Evolutionary conservation across 129 eudicot genomes (phyloP).

Genomic region (Centella asiatica): DNA sequence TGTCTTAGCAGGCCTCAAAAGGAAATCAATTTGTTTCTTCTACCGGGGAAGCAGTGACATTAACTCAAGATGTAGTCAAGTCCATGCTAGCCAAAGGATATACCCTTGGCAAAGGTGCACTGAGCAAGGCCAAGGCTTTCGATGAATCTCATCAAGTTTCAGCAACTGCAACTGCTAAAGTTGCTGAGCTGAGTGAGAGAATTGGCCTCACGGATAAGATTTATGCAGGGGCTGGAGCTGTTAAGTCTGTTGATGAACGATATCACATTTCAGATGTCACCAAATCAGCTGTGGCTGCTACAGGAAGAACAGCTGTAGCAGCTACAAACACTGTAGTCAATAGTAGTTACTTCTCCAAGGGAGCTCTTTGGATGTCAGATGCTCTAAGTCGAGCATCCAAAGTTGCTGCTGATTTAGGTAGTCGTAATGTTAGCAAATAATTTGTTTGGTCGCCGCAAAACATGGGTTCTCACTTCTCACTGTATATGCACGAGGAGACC

Average conservation of each 20-base stretch:
- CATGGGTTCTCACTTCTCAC: too few species aligned
- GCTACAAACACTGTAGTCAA: constrained; percentile 83
- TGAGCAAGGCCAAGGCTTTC: constrained; percentile 72
- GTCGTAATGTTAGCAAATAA: constrained; percentile 34
- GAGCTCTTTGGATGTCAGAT: constrained; percentile 93
- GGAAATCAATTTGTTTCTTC: constrained; percentile 44
- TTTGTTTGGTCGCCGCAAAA: too few species aligned
- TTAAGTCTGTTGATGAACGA: constrained; percentile 51
- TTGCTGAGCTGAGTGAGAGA: constrained; percentile 75
- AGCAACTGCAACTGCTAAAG: constrained; percentile 82
- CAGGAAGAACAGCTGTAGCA: constrained; percentile 71
- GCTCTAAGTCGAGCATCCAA: constrained; percentile 67
- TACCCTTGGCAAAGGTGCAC: constrained; percentile 56
- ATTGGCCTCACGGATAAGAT: constrained; percentile 74
- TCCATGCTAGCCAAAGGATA: constrained; percentile 81
- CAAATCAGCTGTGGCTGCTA: constrained; percentile 53
- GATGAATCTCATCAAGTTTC: constrained; percentile 96
- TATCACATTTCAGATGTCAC: constrained; percentile 62
- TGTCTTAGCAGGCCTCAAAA: constrained; percentile 20
- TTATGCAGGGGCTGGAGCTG: constrained; percentile 72
- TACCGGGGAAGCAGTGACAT: constrained; percentile 76
- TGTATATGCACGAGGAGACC: too few species aligned
- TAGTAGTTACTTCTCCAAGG: constrained; percentile 79
- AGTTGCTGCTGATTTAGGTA: constrained; percentile 79
- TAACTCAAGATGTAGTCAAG: constrained; percentile 82